These are phyloP conservation scores for Alternaria atra DNA, from an alignment of 2,329 filamentous ascomycete species.

Conservation along the genomic window DNA sequence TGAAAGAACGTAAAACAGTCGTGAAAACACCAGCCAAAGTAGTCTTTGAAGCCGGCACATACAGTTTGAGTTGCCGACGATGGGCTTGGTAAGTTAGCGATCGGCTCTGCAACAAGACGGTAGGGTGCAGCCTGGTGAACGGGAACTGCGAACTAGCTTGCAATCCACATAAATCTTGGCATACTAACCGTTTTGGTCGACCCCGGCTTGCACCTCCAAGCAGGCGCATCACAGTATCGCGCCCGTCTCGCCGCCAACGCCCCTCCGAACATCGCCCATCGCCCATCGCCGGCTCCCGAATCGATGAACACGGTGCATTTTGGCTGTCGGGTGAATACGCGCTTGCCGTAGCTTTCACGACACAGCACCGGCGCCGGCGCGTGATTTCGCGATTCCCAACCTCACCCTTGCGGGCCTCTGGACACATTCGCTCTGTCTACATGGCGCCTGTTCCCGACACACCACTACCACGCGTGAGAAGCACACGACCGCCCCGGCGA, in stretches of 20 bases:
- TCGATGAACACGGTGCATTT: constrained; percentile 35
- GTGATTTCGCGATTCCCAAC: constrained; percentile 31
- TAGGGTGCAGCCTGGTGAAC: constrained; percentile 4
- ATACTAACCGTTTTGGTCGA: constrained; percentile 14
- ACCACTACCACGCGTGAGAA: constrained; percentile 49
- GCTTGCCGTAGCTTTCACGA: constrained; percentile 36
- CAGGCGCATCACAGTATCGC: constrained; percentile 25
- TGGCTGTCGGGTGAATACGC: constrained; percentile 37
- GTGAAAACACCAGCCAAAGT: not conserved
- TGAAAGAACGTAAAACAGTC: not conserved
- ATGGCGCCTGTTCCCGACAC: constrained; percentile 50
- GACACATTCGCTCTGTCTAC: constrained; percentile 38
- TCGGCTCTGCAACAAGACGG: not conserved
- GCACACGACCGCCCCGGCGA: constrained; percentile 45
- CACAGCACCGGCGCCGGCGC: constrained; percentile 38
- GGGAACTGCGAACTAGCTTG: constrained; percentile 5
- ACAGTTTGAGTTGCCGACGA: not conserved
- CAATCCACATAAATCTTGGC: constrained; percentile 18
- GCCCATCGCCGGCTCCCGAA: constrained; percentile 18
- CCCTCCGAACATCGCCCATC: constrained; percentile 20
- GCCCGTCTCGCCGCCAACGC: constrained; percentile 31
- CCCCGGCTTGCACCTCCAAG: constrained; percentile 25
- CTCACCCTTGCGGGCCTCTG: constrained; percentile 36
- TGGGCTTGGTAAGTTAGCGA: not conserved
- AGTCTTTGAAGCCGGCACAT: not conserved